A percentile compares a stretch with the other conserved stretches of the same genome.
phyloP scores from a whole-genome alignment of 2,329 filamentous ascomycete species.

The Neocucurbitaria cava region DNA sequence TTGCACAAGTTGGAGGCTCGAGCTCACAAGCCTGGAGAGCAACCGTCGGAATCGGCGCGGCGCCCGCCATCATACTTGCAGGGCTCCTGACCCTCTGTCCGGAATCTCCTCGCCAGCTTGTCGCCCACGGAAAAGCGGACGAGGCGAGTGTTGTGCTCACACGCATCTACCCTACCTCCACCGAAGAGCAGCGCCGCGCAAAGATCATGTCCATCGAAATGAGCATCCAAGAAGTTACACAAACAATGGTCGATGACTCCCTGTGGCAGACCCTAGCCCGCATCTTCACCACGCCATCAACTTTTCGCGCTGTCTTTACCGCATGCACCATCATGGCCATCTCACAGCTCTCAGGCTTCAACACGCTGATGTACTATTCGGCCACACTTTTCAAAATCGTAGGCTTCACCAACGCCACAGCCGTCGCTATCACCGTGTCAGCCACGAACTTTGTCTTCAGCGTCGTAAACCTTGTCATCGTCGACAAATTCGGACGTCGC shows the following conservation, averaged over 20 bases:
- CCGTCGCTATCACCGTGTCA: slow-evolving; percentile 80
- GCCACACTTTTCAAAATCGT: slow-evolving; percentile 61
- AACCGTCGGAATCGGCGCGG: slow-evolving; percentile 47
- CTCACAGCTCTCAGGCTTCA: slow-evolving; percentile 54
- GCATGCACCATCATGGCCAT: slow-evolving; percentile 50
- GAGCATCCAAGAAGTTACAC: slow-evolving; percentile 41
- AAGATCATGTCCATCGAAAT: slow-evolving; percentile 39
- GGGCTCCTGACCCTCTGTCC: slow-evolving; percentile 45
- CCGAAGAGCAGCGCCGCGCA: slow-evolving; percentile 31
- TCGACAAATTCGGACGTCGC: slow-evolving; percentile 80
- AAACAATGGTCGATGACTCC: slow-evolving; percentile 41
- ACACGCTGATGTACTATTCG: slow-evolving; percentile 84
- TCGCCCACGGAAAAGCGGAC: slow-evolving; percentile 41
- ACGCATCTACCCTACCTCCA: slow-evolving; percentile 43
- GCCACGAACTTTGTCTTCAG: slow-evolving; percentile 85
- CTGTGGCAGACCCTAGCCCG: slow-evolving; percentile 39
- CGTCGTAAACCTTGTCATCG: slow-evolving; percentile 74
- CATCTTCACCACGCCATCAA: slow-evolving; percentile 43
- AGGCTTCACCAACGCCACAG: slow-evolving; percentile 78
- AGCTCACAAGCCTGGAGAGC: slow-evolving; percentile 44
- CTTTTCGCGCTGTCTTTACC: slow-evolving; percentile 43
- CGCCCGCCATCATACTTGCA: slow-evolving; percentile 45
- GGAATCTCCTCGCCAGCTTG: slow-evolving; percentile 47
- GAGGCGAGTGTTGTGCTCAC: slow-evolving; percentile 42
- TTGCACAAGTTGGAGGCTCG: slow-evolving; percentile 43